Evolutionary conservation across 495 filamentous ascomycete species (phyloP), one percentile per base, ranked within the genome.

Genomic region (Podospora pseudocomata): DNA sequence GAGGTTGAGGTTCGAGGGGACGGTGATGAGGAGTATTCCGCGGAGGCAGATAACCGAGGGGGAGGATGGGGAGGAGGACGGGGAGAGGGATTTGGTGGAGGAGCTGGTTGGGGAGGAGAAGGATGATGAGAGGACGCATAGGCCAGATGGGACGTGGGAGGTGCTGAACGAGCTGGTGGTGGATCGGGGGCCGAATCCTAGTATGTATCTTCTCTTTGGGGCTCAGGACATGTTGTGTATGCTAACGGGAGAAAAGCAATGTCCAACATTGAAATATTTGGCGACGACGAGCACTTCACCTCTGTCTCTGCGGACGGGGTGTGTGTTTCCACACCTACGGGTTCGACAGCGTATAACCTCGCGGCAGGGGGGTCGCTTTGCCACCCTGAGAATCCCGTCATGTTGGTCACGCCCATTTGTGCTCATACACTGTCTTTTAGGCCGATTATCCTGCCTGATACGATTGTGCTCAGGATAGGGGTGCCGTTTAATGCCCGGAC

Each of bases 331-430:
- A 97, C 92, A 23, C 94, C 93, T 20, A 97, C 92, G 0, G 95
- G 95, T 53, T 95, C 91, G 16, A 99, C 95, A 57, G 95, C 95
- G 18, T 99, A 99, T 82, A 98, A 97, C 73, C 91, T 99, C 54
- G 94, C 94, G 0, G 95, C 96, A 16, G 96, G 96, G 15, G 95
- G 95, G 19, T 95, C 93, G 5, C 86, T 99, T 26, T 97, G 94
- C 68, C 95, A 99, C 72, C 95, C 95, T 0, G 96, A 98, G 66
- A 98, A 98, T 75, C 95, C 95, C 0, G 93, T 98, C 56, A 96
- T 99, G 77, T 88, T 99, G 2, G 86, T 99, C 2, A 97, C 94
- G 0, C 91, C 94, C 34, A 97, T 99, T 64, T 97, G 94, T 75
- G 93, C 95, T 18, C 95, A 99, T 78, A 97, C 96, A 0, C 84